Base-by-base conservation (phyloP, 108 stramenopile genomes). In the Pseudonitzschia delicatissima region DNA sequence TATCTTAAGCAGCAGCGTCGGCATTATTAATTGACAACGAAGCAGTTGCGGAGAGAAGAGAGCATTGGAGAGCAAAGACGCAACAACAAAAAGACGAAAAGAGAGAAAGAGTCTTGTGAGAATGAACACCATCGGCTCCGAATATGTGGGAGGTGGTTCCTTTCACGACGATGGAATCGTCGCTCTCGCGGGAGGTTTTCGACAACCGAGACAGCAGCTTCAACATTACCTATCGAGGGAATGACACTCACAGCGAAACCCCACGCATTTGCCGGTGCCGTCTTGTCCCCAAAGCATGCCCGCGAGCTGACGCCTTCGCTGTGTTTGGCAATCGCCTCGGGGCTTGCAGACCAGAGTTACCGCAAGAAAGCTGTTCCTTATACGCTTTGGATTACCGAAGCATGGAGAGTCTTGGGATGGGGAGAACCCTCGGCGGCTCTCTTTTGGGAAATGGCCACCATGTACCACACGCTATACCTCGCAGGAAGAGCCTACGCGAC, bases 381-480 rank as follows among this genome's bases (percentile, higher is more conserved):
- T 81, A 94, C 94, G 1, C 45, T 77, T 6, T 82, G 81, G 76
- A 94, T 96, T 52, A 85, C 96, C 17, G 96, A 96, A 77, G 94
- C 92, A 28, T 95, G 94, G 94, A 75, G 91, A 65, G 82, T 92
- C 7, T 71, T 96, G 49, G 86, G 88, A 52, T 84, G 83, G 96
- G 88, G 86, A 5, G 92, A 95, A 67, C 92, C 93, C 5, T 73
- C 74, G 27, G 92, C 96, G 0, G 91, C 89, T n/a, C 75, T 96
- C 8, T 95, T 96, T 77, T 96, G 96, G 96, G 96, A 96, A 77
- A 96, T 96, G 93, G 92, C 94, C 28, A 88, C 87, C 67, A 90
- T 96, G 91, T 96, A 90, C 70, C 91, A 93, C 60, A 87, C 91
- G 15, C 67, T 93, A 9, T 90, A 88, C 68, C 73, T 87, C 51